Conservation (phyloP, 345 rosid species). For the Murraya paniculata region DNA sequence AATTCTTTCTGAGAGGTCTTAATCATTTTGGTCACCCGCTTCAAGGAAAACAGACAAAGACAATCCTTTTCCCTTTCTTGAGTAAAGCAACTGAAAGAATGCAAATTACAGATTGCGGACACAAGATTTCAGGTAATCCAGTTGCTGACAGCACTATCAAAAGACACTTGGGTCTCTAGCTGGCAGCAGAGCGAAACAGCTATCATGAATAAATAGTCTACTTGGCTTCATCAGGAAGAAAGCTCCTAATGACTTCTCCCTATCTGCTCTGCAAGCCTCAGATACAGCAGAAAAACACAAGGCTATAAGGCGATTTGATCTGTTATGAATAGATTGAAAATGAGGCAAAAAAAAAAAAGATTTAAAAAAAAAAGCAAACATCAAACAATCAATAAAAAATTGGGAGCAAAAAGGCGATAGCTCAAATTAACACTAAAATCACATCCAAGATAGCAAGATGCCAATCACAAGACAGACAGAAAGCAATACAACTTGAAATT, state of each 20-base stretch:
- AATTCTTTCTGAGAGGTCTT: constrained; percentile 56
- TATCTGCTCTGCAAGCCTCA: constrained; percentile 29
- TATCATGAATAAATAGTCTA: constrained; percentile 62
- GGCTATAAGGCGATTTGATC: constrained; percentile 63
- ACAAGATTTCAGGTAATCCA: constrained; percentile 57
- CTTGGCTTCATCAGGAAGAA: constrained; percentile 56
- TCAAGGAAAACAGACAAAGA: constrained; percentile 50
- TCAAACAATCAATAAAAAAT: not conserved
- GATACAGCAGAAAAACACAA: constrained; percentile 44
- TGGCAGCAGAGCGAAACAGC: constrained; percentile 77
- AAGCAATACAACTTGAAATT: not conserved
- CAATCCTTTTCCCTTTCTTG: constrained; percentile 60
- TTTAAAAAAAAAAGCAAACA: not conserved
- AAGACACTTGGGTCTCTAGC: constrained; percentile 46
- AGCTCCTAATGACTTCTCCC: constrained; percentile 24
- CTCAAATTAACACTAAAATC: not conserved
- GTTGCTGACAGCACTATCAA: constrained; percentile 31
- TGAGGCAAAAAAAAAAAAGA: constrained; percentile 2
- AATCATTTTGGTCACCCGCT: constrained; percentile 24
- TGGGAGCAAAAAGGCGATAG: not conserved
- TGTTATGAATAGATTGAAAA: constrained; percentile 57
- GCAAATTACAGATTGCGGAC: constrained; percentile 50
- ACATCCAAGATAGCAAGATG: not conserved
- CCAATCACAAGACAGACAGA: not conserved
- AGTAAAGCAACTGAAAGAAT: constrained; percentile 58